Conservation (phyloP, 345 rosid genomes). For the Psidium friedrichsthalianum region DNA sequence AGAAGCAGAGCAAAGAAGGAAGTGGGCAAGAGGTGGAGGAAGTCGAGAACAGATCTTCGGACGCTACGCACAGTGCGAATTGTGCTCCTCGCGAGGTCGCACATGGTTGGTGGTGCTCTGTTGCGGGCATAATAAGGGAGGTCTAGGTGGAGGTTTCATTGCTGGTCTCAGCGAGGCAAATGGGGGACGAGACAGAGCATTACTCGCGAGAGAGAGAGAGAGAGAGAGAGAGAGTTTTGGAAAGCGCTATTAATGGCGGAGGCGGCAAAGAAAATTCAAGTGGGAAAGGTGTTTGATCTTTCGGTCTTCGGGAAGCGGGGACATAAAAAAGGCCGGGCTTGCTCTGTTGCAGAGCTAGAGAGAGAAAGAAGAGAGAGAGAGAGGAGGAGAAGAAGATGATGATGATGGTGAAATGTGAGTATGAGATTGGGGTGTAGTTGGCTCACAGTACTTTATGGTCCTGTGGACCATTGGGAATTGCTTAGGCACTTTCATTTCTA, state of each 20-base stretch:
- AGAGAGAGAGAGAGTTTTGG: not conserved
- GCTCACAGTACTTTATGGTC: not conserved
- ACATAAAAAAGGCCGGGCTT: not conserved
- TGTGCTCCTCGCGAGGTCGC: not conserved
- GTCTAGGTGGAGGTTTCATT: not conserved
- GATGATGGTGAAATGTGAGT: not conserved
- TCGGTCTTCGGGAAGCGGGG: constrained; percentile 5
- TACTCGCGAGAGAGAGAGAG: not conserved
- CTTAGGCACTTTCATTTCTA: too few species aligned
- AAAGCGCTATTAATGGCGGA: constrained; percentile 9
- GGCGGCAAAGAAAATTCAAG: constrained; percentile 14
- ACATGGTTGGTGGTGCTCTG: not conserved
- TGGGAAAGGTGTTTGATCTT: not conserved
- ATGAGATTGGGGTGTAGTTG: not conserved
- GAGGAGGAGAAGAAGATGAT: constrained; percentile 1
- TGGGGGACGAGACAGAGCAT: not conserved
- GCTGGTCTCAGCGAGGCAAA: not conserved
- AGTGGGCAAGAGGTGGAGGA: constrained; percentile 39
- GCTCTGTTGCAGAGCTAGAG: not conserved
- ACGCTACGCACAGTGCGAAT: not conserved
- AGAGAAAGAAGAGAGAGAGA: not conserved
- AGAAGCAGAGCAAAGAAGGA: constrained; percentile 57
- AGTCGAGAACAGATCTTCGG: constrained; percentile 24
- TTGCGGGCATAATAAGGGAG: not conserved
- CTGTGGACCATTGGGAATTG: not conserved